Base-by-base conservation (phyloP, 331 rosid genomes). In the Malus hybrid region DNA sequence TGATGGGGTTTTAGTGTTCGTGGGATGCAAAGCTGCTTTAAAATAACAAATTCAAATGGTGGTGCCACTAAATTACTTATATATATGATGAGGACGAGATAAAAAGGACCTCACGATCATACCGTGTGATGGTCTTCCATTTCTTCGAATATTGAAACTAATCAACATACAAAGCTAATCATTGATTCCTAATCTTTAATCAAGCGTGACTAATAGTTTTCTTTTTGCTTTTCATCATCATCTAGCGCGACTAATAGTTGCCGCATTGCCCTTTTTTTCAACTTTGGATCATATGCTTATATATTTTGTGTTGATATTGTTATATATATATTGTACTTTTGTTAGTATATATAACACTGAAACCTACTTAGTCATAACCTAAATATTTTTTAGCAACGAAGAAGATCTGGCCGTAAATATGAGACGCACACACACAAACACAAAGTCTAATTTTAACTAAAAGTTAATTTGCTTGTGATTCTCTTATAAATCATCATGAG, bases 31-130 rank as follows among this genome's bases (percentile, higher is more conserved):
- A 63, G 73, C 80, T 72, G 80, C 75, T 80, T 83, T 77, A 74
- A 54, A 62, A 72, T 80, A 79, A 80, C 15, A 80, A 79, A 56
- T 81, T 80, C 80, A 84, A 87, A 88, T 86, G 90, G 87, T 64
- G 69, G 74, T 81, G 65, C 80, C 90, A 89, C 88, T 85, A 74
- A 60, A 67, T 44, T 32, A 54, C 56, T 22, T 27, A 61, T 12
- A 18, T 61, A 44, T 71, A 69, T 42, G 74, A 80, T 73, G 77
- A 84, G 80, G 75, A 69, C 74, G 72, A 76, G 82, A 81, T 63
- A 69, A 70, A 80, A 80, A 77, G 74, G 79, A 82, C 44, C 14
- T 9, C 78, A 78, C 57, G 67, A 14, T 14, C 54, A 14, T 48
- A 13, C 54, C 12, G 56, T 15, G 18, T 50, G n/a, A 15, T 16